These are phyloP conservation scores for Irpex sp. DNA, from an alignment of 1,284 basidiomycete species.

Conservation along the genomic window DNA sequence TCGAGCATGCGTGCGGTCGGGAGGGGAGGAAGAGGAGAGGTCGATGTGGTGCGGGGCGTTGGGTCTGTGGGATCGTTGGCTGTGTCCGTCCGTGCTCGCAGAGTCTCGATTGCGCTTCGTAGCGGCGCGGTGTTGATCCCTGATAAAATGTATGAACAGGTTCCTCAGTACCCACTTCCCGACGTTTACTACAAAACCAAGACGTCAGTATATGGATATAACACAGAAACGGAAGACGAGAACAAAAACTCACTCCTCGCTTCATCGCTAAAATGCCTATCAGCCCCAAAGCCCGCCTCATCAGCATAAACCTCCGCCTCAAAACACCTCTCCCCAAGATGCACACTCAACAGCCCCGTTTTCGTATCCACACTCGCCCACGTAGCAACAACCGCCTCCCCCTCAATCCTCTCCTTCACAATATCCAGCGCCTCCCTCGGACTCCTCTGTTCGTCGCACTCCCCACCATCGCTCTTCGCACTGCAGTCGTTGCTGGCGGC, in stretches of 20 bases:
- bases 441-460: slow-evolving; percentile 48
- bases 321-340: slow-evolving; percentile 86
- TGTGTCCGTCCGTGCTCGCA: slow-evolving; percentile 13
- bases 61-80: slow-evolving; percentile 23
- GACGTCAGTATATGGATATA: no score
- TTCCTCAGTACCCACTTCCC: slow-evolving; percentile 80
- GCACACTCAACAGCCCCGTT: slow-evolving; percentile 84
- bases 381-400: slow-evolving; percentile 79
- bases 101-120: slow-evolving; percentile 33
- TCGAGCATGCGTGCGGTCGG: slow-evolving; percentile 19
- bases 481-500: slow-evolving; percentile 30
- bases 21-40: slow-evolving; percentile 19
- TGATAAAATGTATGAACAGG: slow-evolving; percentile 67
- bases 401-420: slow-evolving; percentile 87
- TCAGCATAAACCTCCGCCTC: slow-evolving; percentile 95
- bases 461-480: no score
- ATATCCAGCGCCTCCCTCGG: slow-evolving; percentile 84
- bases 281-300: slow-evolving; percentile 69
- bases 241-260: slow-evolving; percentile 58
- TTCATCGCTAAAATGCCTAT: slow-evolving; percentile 70
- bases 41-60: slow-evolving; percentile 28
- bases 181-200: slow-evolving; percentile 57
- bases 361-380: slow-evolving; percentile 93
- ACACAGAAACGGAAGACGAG: no score
- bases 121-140: slow-evolving; percentile 51